Conservation (phyloP, 768 basidiomycete genomes). For the Trametes maxima region DNA sequence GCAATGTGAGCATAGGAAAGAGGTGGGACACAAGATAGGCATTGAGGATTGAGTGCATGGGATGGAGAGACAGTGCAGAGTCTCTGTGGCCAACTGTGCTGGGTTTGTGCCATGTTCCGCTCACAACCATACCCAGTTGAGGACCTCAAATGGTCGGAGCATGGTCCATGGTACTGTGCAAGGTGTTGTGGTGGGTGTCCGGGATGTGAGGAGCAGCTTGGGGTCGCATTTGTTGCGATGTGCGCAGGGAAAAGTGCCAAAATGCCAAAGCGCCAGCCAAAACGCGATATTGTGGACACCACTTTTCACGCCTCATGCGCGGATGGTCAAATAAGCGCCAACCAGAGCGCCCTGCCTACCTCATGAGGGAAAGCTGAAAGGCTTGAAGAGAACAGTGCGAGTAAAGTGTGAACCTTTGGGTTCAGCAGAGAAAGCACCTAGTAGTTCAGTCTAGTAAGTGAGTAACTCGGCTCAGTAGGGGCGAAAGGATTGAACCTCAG, state of each 20-base stretch:
- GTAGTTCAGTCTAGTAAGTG: slow-evolving; percentile 7
- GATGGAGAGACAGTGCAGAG: neutral
- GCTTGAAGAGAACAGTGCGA: slow-evolving; percentile 14
- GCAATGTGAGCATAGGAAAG: neutral
- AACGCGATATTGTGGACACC: slow-evolving; percentile 37
- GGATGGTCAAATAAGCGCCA: slow-evolving; percentile 31
- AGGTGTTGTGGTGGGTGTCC: slow-evolving; percentile 1
- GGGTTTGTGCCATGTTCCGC: neutral
- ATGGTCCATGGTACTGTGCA: neutral
- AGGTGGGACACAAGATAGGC: neutral
- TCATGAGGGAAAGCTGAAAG: slow-evolving; percentile 35
- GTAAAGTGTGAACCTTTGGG: neutral
- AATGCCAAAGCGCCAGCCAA: slow-evolving; percentile 16
- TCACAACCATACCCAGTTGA: neutral
- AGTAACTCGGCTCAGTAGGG: slow-evolving; percentile 6
- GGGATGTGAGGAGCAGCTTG: neutral
- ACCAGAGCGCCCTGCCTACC: slow-evolving; percentile 33
- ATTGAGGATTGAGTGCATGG: too few relatives aligned
- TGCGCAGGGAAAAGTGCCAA: slow-evolving; percentile 4
- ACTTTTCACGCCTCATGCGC: slow-evolving; percentile 33
- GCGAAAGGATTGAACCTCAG: neutral
- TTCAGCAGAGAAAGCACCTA: slow-evolving; percentile 1
- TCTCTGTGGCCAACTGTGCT: neutral
- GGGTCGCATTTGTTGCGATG: slow-evolving; percentile 12
- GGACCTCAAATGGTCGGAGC: neutral